Conservation (phyloP, 169 alveolate genomes). For the Besnoitia besnoiti region DNA sequence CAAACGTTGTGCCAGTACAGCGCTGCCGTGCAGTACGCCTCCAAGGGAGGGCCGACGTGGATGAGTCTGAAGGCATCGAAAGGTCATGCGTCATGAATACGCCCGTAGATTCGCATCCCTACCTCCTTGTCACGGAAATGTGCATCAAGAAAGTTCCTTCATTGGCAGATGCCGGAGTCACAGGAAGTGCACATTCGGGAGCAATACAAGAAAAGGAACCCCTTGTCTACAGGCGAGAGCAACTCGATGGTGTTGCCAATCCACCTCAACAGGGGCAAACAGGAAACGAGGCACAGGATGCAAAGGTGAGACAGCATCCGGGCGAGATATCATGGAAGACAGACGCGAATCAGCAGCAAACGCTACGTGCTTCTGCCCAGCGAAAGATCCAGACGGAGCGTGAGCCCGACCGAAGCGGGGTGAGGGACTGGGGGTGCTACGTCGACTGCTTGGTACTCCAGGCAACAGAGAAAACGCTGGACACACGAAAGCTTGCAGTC, state of each 20-base stretch:
- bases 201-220: too few relatives aligned
- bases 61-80: not conserved
- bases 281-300: too few relatives aligned
- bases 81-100: constrained; percentile 5
- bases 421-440: not conserved
- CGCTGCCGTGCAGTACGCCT: not conserved
- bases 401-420: not conserved
- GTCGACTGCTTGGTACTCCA: constrained; percentile 1
- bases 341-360: too few relatives aligned
- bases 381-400: too few relatives aligned
- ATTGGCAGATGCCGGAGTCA: not conserved
- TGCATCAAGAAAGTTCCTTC: not conserved
- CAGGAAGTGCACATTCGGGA: not conserved
- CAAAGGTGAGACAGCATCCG: too few relatives aligned
- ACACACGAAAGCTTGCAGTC: not conserved
- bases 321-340: too few relatives aligned
- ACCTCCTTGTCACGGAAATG: not conserved
- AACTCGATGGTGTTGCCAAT: too few relatives aligned
- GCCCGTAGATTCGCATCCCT: not conserved
- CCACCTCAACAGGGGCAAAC: too few relatives aligned
- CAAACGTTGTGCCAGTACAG: not conserved
- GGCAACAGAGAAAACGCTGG: constrained; percentile 10
- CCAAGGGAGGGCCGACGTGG: not conserved
- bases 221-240: too few relatives aligned
- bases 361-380: too few relatives aligned